Conservation (phyloP, 306 rosid genomes). For the Castanopsis chinensis region DNA sequence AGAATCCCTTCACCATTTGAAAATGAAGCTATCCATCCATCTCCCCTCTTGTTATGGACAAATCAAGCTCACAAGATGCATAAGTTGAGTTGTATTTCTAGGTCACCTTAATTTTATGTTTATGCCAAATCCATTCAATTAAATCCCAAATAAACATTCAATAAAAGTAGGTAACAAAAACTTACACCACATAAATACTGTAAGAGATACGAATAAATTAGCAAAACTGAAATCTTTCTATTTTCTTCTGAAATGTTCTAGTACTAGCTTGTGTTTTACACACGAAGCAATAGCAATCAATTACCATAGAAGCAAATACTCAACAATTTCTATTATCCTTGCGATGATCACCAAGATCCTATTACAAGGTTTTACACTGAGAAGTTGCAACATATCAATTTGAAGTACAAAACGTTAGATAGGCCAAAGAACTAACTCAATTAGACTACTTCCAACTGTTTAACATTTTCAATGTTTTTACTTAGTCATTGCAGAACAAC, state of each 20-base stretch:
- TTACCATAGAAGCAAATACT: too few species aligned
- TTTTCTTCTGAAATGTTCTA: neutral
- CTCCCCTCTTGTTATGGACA: constrained; percentile 41
- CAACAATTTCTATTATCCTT: too few species aligned
- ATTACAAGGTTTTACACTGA: too few species aligned
- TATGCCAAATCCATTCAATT: constrained; percentile 1
- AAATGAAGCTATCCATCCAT: constrained; percentile 48
- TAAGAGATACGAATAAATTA: neutral
- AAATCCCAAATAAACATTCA: neutral
- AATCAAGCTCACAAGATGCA: constrained; percentile 1
- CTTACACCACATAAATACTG: neutral
- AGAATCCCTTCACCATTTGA: constrained; percentile 57
- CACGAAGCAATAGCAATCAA: too few species aligned
- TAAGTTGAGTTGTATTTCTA: neutral
- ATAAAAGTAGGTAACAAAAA: neutral
- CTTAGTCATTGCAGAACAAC: too few species aligned
- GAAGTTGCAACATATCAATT: too few species aligned
- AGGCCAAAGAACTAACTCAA: too few species aligned
- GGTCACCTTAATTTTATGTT: neutral
- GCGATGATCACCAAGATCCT: too few species aligned
- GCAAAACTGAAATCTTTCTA: neutral
- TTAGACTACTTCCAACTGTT: too few species aligned
- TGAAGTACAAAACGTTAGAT: too few species aligned
- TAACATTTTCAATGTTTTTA: too few species aligned
- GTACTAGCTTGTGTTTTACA: too few species aligned